Percentiles rank a stretch among this genome's conserved stretches.
These are phyloP conservation scores for Pleurostoma richardsiae DNA, from an alignment of 2,329 filamentous ascomycete genomes.

Conservation along the genomic window DNA sequence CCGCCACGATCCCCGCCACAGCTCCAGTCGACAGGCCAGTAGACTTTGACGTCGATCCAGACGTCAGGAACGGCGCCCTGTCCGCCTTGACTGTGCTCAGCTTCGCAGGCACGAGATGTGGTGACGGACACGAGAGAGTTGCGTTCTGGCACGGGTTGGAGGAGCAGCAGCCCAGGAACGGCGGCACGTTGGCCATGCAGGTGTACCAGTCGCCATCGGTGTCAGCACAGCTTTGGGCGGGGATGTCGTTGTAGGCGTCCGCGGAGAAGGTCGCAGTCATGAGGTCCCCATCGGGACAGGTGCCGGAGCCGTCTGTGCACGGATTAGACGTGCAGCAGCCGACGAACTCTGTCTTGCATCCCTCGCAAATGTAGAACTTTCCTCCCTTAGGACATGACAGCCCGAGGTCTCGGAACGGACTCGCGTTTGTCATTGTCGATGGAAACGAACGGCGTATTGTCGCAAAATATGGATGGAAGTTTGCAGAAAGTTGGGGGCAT, in stretches of 20 bases:
- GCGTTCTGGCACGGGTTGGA: conserved; percentile 22
- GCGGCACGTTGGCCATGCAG: conserved; percentile 19
- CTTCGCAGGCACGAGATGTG: conserved; percentile 15
- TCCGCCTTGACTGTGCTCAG: conserved; percentile 14
- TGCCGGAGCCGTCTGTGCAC: conserved; percentile 20
- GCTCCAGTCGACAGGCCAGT: conserved; percentile 9
- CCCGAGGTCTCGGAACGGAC: conserved; percentile 1
- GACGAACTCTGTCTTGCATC: conserved; percentile 24
- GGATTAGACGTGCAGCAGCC: conserved; percentile 34
- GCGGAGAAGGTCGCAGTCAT: conserved; percentile 20
- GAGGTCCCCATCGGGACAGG: conserved; percentile 24
- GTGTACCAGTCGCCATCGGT: conserved; percentile 23
- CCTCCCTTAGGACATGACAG: conserved; percentile 20
- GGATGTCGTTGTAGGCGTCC: conserved; percentile 17
- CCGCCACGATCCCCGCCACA: conserved; percentile 11
- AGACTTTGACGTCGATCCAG: not conserved
- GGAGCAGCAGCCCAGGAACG: conserved; percentile 34
- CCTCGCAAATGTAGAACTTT: conserved; percentile 28
- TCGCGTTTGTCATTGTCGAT: too few species aligned
- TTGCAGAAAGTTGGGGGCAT: too few species aligned
- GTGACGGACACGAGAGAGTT: conserved; percentile 14
- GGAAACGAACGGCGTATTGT: too few species aligned
- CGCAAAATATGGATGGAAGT: too few species aligned
- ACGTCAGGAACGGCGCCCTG: conserved; percentile 9
- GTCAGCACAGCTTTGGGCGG: conserved; percentile 23